Conservation (phyloP, 2,329 filamentous ascomycete species). For the Ceratocystis ficicola region DNA sequence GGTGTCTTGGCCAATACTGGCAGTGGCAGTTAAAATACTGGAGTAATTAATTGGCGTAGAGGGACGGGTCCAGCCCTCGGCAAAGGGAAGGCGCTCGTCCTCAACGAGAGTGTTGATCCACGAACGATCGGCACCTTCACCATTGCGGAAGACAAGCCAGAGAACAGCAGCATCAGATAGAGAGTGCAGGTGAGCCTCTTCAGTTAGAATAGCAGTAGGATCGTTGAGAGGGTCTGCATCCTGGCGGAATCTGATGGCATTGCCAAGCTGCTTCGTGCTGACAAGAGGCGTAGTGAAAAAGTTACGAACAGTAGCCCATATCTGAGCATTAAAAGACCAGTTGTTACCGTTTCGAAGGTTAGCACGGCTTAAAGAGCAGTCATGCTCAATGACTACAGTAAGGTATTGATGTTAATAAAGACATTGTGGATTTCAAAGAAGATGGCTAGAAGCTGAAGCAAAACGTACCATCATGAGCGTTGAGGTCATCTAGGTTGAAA, state of each 20-base stretch:
- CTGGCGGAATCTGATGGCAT: constrained; percentile 26
- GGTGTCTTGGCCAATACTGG: constrained; percentile 8
- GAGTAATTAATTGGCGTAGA: neutral
- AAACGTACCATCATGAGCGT: constrained; percentile 24
- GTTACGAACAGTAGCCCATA: constrained; percentile 25
- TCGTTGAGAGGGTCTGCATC: constrained; percentile 25
- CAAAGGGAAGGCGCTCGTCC: constrained; percentile 21
- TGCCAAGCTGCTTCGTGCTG: constrained; percentile 27
- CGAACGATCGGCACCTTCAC: constrained; percentile 23
- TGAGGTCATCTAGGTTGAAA: constrained; percentile 28
- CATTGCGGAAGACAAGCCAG: constrained; percentile 24
- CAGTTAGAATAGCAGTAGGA: constrained; percentile 24
- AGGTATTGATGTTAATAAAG: neutral
- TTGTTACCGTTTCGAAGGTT: constrained; percentile 28
- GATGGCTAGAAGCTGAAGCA: neutral
- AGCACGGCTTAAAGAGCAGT: constrained; percentile 28
- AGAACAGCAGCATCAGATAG: constrained; percentile 25
- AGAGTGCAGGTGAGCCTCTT: constrained; percentile 22
- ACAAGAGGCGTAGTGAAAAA: constrained; percentile 25
- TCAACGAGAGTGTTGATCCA: constrained; percentile 24
- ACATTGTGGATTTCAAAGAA: neutral
- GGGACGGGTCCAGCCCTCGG: constrained; percentile 19
- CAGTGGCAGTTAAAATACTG: constrained; percentile 4
- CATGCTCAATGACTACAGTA: constrained; percentile 29
- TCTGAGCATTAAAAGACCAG: constrained; percentile 27